These are phyloP conservation scores for Pichia manshurica DNA, from an alignment of 805 yeast genomes.

Conservation along the genomic window DNA sequence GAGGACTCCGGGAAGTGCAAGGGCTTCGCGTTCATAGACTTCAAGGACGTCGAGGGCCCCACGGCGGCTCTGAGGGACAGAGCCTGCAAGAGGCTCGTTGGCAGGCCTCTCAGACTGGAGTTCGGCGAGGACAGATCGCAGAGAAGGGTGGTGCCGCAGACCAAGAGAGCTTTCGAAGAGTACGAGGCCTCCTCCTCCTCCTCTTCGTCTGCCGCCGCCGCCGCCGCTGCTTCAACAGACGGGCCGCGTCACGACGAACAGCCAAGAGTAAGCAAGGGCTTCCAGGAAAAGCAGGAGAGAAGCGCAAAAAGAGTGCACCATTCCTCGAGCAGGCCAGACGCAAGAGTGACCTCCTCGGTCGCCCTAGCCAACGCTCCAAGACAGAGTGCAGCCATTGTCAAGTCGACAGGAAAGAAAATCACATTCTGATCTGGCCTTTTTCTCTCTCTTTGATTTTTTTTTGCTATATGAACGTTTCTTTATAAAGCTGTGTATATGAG, in stretches of 20 bases:
- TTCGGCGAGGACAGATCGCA: slow-evolving; percentile 88
- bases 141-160: slow-evolving; percentile 24
- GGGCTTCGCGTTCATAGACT: slow-evolving; percentile 92
- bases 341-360: slow-evolving; percentile 67
- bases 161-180: slow-evolving; percentile 9
- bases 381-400: slow-evolving; percentile 82
- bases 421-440: too few relatives aligned
- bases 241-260: too few relatives aligned
- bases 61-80: slow-evolving; percentile 75
- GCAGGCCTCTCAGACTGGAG: slow-evolving; percentile 78
- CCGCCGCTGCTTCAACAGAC: not conserved
- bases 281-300: slow-evolving; percentile 26
- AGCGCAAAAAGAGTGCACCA: slow-evolving; percentile 9
- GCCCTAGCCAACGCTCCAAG: slow-evolving; percentile 87
- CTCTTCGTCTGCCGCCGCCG: not conserved
- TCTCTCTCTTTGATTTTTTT: too few relatives aligned
- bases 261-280: slow-evolving; percentile 15
- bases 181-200: not conserved
- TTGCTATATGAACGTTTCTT: not conserved
- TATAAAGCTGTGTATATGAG: not conserved
- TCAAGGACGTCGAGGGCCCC: slow-evolving; percentile 73
- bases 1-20: slow-evolving; percentile 95
- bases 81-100: slow-evolving; percentile 56
- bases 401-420: slow-evolving; percentile 83
- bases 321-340: slow-evolving; percentile 13